Evolutionary conservation across 345 rosid species (phyloP), one percentile per base, ranked within the genome.

Genomic region (Erodium maritimum): DNA sequence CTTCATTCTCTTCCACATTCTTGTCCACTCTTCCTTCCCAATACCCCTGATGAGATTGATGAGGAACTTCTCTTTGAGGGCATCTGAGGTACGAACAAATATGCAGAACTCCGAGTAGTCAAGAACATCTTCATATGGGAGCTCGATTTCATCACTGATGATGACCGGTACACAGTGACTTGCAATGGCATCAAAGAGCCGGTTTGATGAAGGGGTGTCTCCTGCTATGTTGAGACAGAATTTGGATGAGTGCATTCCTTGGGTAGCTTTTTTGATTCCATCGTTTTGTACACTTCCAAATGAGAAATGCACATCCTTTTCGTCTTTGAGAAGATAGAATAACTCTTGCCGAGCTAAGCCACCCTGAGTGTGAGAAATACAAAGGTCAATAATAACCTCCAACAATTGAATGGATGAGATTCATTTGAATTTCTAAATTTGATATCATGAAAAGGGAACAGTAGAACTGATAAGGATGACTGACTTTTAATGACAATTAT

Each of bases 201-300:
- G 95, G 67, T 89, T 93, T 3, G 97, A 87, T 1, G 95, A 93
- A 4, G 99, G 99, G 5, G 99, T 93, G 63, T 93, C 99, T 0
- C 99, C 97, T 5, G 97, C 99, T 19, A 93, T 85, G 75, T 87
- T 90, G 69, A 90, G 95, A 60, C 99, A 93, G 62, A 93, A 93
- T 68, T 90, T 93, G 16, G 96, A 90, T 5, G 80, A 61, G 65
- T 74, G 82, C 99, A 93, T 93, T 14, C 99, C 99, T 21, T 55
- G 63, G 17, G 84, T 72, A 21, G 97, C 96, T 77, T 79, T 73
- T 53, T 19, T 66, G 55, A 87, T 42, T 53, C 99, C 99, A 55
- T 80, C 76, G 19, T 77, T 84, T 34, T 64, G 78, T 22, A 89
- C 86, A 59, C 80, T 93, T 8, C 97, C 99, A 2, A 83, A 90